Evolutionary conservation across 2,329 filamentous ascomycete genomes (phyloP).

Genomic region (Amylocarpus encephaloides): DNA sequence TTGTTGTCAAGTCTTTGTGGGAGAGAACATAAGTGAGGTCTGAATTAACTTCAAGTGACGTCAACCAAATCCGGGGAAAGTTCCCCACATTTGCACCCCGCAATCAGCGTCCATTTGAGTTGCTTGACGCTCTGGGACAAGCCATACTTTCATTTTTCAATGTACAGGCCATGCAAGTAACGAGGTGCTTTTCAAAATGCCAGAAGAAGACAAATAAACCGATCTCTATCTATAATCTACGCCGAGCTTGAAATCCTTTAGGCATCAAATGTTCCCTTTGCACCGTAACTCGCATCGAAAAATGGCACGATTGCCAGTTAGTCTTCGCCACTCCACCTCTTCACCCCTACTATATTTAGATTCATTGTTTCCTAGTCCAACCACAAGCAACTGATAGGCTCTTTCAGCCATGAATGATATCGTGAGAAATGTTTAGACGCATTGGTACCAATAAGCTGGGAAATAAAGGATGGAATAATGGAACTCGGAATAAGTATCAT

Average conservation of each 20-base stretch:
- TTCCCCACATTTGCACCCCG: too few species aligned
- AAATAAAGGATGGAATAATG: too few species aligned
- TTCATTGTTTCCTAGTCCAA: constrained; percentile 29
- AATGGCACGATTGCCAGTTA: constrained; percentile 31
- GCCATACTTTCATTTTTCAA: too few species aligned
- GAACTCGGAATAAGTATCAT: too few species aligned
- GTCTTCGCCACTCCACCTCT: neutral
- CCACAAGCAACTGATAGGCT: constrained; percentile 5
- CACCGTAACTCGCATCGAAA: constrained; percentile 31
- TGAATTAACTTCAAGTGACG: too few species aligned
- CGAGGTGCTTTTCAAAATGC: constrained; percentile 14
- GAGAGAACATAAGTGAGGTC: too few species aligned
- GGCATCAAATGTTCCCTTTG: constrained; percentile 26
- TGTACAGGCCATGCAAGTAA: too few species aligned
- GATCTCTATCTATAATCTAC: constrained; percentile 23
- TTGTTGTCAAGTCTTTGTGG: too few species aligned
- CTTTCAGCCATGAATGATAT: constrained; percentile 23
- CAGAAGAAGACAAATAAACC: constrained; percentile 25
- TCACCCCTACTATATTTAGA: neutral
- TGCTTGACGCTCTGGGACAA: too few species aligned
- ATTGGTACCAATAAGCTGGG: too few species aligned
- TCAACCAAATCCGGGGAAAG: too few species aligned
- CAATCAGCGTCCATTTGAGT: too few species aligned
- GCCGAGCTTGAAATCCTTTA: constrained; percentile 29
- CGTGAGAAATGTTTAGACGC: constrained; percentile 14